phyloP scores from a whole-genome alignment of 371 early-diverging fungal genomes.

The Rhizomucor miehei region DNA sequence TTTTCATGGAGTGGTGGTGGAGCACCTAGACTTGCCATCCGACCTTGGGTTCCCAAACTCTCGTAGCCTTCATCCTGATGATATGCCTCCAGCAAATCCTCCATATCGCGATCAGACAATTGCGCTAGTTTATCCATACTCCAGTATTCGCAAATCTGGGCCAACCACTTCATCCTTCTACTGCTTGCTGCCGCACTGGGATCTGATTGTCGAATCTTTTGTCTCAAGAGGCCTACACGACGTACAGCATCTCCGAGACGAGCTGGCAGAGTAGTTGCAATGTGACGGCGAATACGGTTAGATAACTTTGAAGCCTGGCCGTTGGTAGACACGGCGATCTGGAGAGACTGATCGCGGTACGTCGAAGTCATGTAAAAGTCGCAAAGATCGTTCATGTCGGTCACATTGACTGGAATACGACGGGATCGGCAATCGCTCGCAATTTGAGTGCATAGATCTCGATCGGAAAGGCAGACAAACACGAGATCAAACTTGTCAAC shows the following conservation, averaged over 20 bases:
- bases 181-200: constrained; percentile 48
- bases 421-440: constrained; percentile 44
- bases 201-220: constrained; percentile 53
- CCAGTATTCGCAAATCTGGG: constrained; percentile 74
- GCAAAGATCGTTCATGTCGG: constrained; percentile 72
- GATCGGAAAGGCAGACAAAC: constrained; percentile 26
- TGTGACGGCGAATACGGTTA: constrained; percentile 62
- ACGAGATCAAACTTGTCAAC: constrained; percentile 21
- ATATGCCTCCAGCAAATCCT: constrained; percentile 61
- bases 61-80: constrained; percentile 60
- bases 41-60: constrained; percentile 19
- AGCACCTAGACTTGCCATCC: constrained; percentile 4
- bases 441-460: constrained; percentile 42
- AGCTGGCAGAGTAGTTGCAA: constrained; percentile 55
- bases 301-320: constrained; percentile 76
- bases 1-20: constrained; percentile 1
- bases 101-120: constrained; percentile 59
- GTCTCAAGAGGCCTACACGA: constrained; percentile 57
- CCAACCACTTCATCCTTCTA: constrained; percentile 73
- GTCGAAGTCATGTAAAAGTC: constrained; percentile 83
- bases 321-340: constrained; percentile 80
- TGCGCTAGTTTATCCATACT: constrained; percentile 60
- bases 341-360: constrained; percentile 67
- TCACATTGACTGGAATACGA: constrained; percentile 75
- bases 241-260: constrained; percentile 63